A percentile compares a stretch with the other conserved stretches of the same genome.
Conservation (phyloP, 352 stramenopile genomes). For the Discostella stelligera region DNA sequence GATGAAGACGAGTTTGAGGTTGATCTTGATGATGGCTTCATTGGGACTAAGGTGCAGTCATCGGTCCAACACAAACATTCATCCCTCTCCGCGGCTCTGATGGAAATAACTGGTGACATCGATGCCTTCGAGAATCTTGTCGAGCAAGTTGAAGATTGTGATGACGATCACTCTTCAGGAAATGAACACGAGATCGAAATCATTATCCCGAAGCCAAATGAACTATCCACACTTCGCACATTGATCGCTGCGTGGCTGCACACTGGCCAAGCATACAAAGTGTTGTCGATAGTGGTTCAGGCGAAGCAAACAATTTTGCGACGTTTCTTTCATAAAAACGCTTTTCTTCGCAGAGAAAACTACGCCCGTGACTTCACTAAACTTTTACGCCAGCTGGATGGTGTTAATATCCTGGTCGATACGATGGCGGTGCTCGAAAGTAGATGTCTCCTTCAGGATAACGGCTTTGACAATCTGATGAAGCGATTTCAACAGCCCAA, state of each 20-base stretch:
- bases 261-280: constrained; percentile 70
- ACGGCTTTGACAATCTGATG: constrained; percentile 47
- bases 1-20: constrained; percentile 58
- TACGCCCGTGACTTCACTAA: constrained; percentile 58
- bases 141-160: constrained; percentile 29
- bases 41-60: constrained; percentile 22
- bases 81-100: constrained; percentile 63
- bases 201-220: constrained; percentile 55
- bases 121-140: constrained; percentile 48
- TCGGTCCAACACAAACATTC: constrained; percentile 36
- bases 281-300: constrained; percentile 65
- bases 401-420: constrained; percentile 79
- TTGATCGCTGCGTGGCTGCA: constrained; percentile 83
- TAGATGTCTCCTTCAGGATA: constrained; percentile 43
- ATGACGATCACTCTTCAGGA: constrained; percentile 31
- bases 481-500: constrained; percentile 33
- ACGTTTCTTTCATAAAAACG: constrained; percentile 67
- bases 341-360: constrained; percentile 62
- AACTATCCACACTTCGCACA: constrained; percentile 74
- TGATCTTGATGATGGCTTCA: constrained; percentile 43
- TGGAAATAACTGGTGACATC: constrained; percentile 77
- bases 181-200: constrained; percentile 31
- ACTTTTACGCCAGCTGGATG: constrained; percentile 68
- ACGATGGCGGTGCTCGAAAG: constrained; percentile 69
- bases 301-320: constrained; percentile 61